Evolutionary conservation across 768 basidiomycete genomes (phyloP), one percentile per base, ranked within the genome.

Genomic region (Suillus fuscotomentosus): DNA sequence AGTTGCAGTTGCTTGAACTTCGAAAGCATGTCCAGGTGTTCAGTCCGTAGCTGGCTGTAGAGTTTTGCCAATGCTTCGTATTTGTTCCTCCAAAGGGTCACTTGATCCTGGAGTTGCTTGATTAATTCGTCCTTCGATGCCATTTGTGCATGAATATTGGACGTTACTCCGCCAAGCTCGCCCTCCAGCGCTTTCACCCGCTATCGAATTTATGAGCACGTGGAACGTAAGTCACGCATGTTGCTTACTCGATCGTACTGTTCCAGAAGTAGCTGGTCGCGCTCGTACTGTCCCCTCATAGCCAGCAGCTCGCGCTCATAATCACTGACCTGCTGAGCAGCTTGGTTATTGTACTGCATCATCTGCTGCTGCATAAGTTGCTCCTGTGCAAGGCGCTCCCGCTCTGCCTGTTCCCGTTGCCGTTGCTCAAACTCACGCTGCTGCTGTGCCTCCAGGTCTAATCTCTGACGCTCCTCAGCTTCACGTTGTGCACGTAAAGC

Each of bases 21-120:
- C 67, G 91, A 86, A 61, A 99, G 86, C 88, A 99, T 92, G 66
- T 99, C 97, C 51, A 99, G 83, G 78, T 99, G 97, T 73, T 99
- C 97, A 38, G 94, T 92, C 61, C 97, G 92, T 11, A 99, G 87
- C 75, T 99, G 97, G 70, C 95, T 98, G 82, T 99, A 99, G 10
- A 99, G 86, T 77, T 99, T 99, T 51, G 97, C 97, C 64, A 99
- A 83, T 0, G 97, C 94, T 75, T 99, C 97, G 76, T 99, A 99
- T 78, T 99, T 99, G 81, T 94, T 96, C 63, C 95, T 90, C 97
- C 97, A 99, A 15, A 97, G 80, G 4, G 87, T 92, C 67, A 98
- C 96, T 78, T 99, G 97, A 72, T 97, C 94, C 72, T 99, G 97
- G 3, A 99, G 85, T 73, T 96, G 94, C 72, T 89, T 89, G 76